Evolutionary conservation across 768 basidiomycete species (phyloP).

Genomic region (Podaxis sp.): DNA sequence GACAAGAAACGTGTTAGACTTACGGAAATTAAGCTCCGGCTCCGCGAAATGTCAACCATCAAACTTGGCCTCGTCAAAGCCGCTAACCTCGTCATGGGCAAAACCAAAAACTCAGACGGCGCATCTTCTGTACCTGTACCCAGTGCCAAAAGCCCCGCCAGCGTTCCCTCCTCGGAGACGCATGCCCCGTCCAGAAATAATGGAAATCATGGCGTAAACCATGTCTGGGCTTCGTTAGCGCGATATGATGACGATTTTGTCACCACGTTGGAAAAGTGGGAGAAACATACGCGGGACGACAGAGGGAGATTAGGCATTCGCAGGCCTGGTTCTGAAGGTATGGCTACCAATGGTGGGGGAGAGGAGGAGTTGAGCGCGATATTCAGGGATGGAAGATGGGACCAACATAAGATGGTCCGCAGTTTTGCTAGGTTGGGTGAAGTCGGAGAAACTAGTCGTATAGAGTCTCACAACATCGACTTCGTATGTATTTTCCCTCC

Average conservation of each 20-base stretch:
- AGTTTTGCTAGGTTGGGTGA: conserved; percentile 64
- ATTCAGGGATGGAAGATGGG: conserved; percentile 60
- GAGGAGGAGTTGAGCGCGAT: conserved; percentile 34
- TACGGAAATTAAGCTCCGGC: conserved; percentile 52
- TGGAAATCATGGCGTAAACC: conserved; percentile 25
- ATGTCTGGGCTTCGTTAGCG: conserved; percentile 72
- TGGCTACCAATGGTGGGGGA: conserved; percentile 17
- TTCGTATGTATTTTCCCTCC: conserved; percentile 23
- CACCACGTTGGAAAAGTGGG: conserved; percentile 57
- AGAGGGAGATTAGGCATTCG: conserved; percentile 28
- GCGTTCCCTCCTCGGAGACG: neutral
- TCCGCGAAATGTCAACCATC: conserved; percentile 50
- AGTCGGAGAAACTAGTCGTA: conserved; percentile 22
- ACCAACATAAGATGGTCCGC: conserved; percentile 72
- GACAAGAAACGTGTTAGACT: conserved; percentile 47
- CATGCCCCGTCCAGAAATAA: conserved; percentile 16
- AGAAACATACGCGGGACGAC: conserved; percentile 45
- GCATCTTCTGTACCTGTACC: neutral
- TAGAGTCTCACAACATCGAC: conserved; percentile 28
- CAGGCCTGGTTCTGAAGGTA: conserved; percentile 23
- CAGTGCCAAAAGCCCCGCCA: neutral
- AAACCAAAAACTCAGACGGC: conserved; percentile 21
- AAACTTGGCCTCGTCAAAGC: conserved; percentile 51
- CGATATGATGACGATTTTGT: conserved; percentile 75
- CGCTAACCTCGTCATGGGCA: conserved; percentile 49